phyloP scores from a whole-genome alignment of 2,329 filamentous ascomycete genomes.

The Metarhizium album region DNA sequence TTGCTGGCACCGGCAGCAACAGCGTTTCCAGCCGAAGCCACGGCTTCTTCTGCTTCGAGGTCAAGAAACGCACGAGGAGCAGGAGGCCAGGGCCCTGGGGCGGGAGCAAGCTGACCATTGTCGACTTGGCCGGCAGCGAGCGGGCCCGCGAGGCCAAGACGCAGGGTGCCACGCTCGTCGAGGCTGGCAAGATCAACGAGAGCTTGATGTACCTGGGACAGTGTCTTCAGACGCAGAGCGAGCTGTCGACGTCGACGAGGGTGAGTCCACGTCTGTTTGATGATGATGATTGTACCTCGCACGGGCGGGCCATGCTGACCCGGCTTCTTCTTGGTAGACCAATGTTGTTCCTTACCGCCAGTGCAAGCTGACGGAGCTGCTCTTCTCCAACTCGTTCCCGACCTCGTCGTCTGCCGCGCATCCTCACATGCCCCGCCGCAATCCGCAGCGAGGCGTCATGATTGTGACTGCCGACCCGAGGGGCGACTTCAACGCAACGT shows the following conservation, averaged over 20 bases:
- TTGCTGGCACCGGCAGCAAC: slow-evolving; percentile 87
- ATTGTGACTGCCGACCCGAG: slow-evolving; percentile 88
- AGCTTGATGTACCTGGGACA: slow-evolving; percentile 97
- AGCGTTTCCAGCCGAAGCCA: slow-evolving; percentile 87
- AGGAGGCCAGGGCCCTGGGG: slow-evolving; percentile 51
- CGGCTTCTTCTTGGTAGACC: slow-evolving; percentile 36
- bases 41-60: slow-evolving; percentile 90
- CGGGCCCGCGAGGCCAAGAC: slow-evolving; percentile 90
- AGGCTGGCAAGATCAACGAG: slow-evolving; percentile 97
- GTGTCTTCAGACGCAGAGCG: slow-evolving; percentile 90
- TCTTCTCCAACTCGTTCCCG: slow-evolving; percentile 82
- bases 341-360: slow-evolving; percentile 70
- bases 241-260: slow-evolving; percentile 62
- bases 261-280: slow-evolving; percentile 28
- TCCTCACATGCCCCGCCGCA: slow-evolving; percentile 35
- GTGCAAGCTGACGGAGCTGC: slow-evolving; percentile 74
- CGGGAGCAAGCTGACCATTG: slow-evolving; percentile 72
- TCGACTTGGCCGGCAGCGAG: slow-evolving; percentile 89
- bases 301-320: background rate
- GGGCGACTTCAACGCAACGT: slow-evolving; percentile 94
- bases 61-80: slow-evolving; percentile 61
- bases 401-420: slow-evolving; percentile 37
- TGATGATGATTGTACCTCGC: slow-evolving; percentile 2
- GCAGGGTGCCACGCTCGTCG: slow-evolving; percentile 79
- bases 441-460: slow-evolving; percentile 86